A percentile compares a stretch with the other conserved stretches of the same genome.
Evolutionary conservation across 2,329 filamentous ascomycete species (phyloP).

Genomic region (Xylariomycetidae sp.): DNA sequence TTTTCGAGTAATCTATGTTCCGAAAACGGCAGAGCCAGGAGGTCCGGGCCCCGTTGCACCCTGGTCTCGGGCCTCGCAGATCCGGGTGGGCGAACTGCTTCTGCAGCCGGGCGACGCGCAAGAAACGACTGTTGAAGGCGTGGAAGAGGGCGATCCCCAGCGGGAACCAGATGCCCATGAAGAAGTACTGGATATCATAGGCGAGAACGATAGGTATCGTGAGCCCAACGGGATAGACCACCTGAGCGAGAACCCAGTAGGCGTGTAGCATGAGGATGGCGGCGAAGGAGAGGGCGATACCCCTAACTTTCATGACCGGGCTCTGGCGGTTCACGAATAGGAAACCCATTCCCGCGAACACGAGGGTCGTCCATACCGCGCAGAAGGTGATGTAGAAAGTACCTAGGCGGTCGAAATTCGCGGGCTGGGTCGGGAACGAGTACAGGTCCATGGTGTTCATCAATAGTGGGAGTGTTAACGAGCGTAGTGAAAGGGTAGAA

Average conservation of each 20-base stretch:
- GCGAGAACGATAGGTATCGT: constrained; percentile 35
- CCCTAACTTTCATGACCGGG: constrained; percentile 36
- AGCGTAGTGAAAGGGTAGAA: too few relatives aligned
- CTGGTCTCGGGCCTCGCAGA: constrained; percentile 7
- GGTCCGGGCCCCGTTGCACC: constrained; percentile 23
- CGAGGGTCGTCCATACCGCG: constrained; percentile 20
- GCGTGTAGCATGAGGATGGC: constrained; percentile 33
- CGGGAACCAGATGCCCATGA: constrained; percentile 56
- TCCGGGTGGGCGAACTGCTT: constrained; percentile 32
- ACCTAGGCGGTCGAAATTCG: constrained; percentile 18
- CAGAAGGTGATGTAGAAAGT: constrained; percentile 18
- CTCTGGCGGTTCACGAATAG: constrained; percentile 28
- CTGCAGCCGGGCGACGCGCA: constrained; percentile 46
- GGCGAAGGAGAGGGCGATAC: constrained; percentile 35
- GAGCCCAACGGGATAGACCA: constrained; percentile 37
- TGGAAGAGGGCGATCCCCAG: constrained; percentile 56
- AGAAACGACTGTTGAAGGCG: constrained; percentile 48
- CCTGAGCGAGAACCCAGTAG: constrained; percentile 37
- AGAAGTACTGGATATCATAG: constrained; percentile 51
- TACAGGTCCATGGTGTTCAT: constrained; percentile 12
- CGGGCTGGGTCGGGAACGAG: constrained; percentile 13
- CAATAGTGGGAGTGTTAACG: too few relatives aligned
- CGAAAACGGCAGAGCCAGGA: constrained; percentile 31
- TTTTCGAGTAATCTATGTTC: constrained; percentile 32
- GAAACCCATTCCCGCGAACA: constrained; percentile 31